Base-by-base conservation (phyloP, 2,329 filamentous ascomycete species). In the Trichophyton verrucosum region DNA sequence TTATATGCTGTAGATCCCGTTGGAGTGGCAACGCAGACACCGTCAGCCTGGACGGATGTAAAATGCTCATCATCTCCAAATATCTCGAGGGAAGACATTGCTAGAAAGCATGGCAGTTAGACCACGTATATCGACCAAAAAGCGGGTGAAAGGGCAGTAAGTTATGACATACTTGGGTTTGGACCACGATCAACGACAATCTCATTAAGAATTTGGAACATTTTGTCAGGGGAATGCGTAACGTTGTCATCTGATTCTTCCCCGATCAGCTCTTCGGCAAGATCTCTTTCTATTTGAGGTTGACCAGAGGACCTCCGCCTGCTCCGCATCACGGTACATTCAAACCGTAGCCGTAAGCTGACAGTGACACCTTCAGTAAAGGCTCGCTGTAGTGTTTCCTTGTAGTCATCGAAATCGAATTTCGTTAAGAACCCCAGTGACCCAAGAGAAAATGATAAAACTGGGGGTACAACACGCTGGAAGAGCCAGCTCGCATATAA, bases 401-500 rank as follows among this genome's bases (percentile, higher is more conserved):
- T 78, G 66, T 89, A 90, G 3, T 87, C 78, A 13, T 85, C 83
- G 72, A 91, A 99, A 72, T 97, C 91, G 71, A 97, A 97, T 70
- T 96, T 96, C 27, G 94, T 97, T 65, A 99, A 77, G 70, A 99
- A 99, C 0, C 94, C 94, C 3, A 99, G 79, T 24, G 91, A 96
- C 7, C 94, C 94, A 8, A 97, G 78, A 0, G 91, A 84, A 72
- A 99, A 97, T 63, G 90, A 92, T 64, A 99, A 78, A 0, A 96
- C 90, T 0, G 94, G 94, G 4, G 94, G 94, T 0, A 97, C 92
- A 55, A 97, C 88, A 47, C 89, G 85, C 76, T 99, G 94, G 72
- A 99, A 99, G 1, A 99, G 80, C 91, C 92, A 97, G 70, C 90
- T 95, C 3, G 92, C 89, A 70, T 96, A 97, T 9, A 99, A 78